Evolutionary conservation across 768 basidiomycete species (phyloP).

Genomic region (Sistotremastrum niveocremeum): DNA sequence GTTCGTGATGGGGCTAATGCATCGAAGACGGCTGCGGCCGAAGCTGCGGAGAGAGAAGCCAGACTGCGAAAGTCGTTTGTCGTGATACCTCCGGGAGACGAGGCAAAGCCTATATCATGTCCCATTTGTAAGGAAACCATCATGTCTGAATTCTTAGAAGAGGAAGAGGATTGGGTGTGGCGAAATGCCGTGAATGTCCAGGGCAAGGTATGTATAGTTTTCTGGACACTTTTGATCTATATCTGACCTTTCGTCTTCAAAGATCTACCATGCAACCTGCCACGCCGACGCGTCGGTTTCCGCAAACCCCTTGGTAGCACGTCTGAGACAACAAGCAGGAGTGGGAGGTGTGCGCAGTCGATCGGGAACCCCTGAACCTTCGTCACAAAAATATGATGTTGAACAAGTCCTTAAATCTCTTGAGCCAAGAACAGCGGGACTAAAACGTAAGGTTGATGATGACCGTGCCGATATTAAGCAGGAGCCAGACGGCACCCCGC

Average conservation of each 20-base stretch:
- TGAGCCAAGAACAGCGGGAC: conserved; percentile 38
- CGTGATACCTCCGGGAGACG: conserved; percentile 81
- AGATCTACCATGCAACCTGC: conserved; percentile 94
- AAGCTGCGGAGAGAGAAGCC: conserved; percentile 59
- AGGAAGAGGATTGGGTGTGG: conserved; percentile 99
- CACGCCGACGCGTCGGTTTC: conserved; percentile 67
- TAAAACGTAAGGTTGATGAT: conserved; percentile 66
- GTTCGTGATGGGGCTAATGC: conserved; percentile 40
- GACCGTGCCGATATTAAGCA: conserved; percentile 15
- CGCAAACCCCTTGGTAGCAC: conserved; percentile 50
- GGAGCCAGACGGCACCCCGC: conserved; percentile 41
- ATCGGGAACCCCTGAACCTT: conserved; percentile 59
- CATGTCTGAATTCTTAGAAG: conserved; percentile 85
- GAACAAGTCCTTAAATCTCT: conserved; percentile 23
- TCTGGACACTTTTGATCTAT: not conserved
- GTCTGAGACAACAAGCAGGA: conserved; percentile 47
- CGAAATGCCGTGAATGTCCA: conserved; percentile 78
- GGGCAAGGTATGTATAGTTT: conserved; percentile 47
- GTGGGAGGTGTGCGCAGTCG: conserved; percentile 36
- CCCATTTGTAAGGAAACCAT: conserved; percentile 93
- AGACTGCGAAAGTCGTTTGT: conserved; percentile 69
- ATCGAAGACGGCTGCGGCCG: conserved; percentile 47
- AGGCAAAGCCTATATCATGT: conserved; percentile 73
- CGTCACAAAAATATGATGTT: conserved; percentile 13
- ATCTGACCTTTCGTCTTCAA: conserved; percentile 1